phyloP scores from a whole-genome alignment of 345 rosid species.

The Ceriops zippeliana region DNA sequence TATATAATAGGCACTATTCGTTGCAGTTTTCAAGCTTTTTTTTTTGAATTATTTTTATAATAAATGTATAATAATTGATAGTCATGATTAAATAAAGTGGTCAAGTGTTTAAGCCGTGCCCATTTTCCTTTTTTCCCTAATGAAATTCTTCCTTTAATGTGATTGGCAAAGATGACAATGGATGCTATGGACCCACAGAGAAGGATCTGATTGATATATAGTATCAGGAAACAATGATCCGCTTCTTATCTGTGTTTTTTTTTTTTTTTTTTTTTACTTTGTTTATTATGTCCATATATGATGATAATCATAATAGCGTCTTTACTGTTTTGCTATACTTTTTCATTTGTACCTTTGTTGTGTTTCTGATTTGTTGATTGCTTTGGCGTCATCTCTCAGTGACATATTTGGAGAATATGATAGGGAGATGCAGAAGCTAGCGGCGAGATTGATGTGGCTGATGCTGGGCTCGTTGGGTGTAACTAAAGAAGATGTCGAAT shows the following conservation, averaged over 20 bases:
- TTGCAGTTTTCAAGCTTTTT: too few relatives aligned
- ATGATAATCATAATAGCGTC: slow-evolving; percentile 12
- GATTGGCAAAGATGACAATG: slow-evolving; percentile 39
- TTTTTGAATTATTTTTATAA: too few relatives aligned
- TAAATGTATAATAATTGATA: too few relatives aligned
- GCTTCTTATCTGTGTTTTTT: slow-evolving; percentile 18
- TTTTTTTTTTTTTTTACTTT: slow-evolving; percentile 3
- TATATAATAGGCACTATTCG: too few relatives aligned
- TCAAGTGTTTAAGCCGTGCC: too few relatives aligned
- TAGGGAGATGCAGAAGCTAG: slow-evolving; percentile 62
- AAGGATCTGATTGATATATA: slow-evolving; percentile 23
- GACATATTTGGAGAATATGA: slow-evolving; percentile 51
- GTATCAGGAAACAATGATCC: slow-evolving; percentile 19
- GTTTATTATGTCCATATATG: slow-evolving; percentile 18
- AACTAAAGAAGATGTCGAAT: slow-evolving; percentile 44
- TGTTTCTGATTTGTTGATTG: background rate
- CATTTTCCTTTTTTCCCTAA: too few relatives aligned
- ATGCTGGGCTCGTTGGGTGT: slow-evolving; percentile 68
- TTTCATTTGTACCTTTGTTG: background rate
- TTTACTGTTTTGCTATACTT: slow-evolving; percentile 17
- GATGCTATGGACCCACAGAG: slow-evolving; percentile 45
- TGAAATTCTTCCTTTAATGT: slow-evolving; percentile 2
- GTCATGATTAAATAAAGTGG: too few relatives aligned
- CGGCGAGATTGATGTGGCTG: slow-evolving; percentile 60
- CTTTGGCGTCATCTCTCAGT: slow-evolving; percentile 28